Evolutionary conservation across 768 basidiomycete genomes (phyloP), one percentile per base, ranked within the genome.

Genomic region (Leccinum subgranulosum): DNA sequence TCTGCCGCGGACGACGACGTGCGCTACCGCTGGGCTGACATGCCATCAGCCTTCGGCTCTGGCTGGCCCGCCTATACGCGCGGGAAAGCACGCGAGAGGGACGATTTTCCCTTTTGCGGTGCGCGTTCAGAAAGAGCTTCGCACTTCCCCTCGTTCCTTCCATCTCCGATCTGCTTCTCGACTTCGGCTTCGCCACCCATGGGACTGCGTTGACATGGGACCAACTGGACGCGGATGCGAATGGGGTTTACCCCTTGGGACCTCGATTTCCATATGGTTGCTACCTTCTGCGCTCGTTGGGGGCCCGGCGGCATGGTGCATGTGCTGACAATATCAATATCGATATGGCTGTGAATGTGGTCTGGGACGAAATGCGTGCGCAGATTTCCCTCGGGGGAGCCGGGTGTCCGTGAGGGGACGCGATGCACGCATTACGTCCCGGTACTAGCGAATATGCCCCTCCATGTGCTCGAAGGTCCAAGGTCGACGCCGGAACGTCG

Each of bases 91-190:
- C 25, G 17, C 48, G 6, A 36, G 39, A 53, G 60, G n/a, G 60
- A 53, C 49, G 58, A 54, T 64, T 19, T 60, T 50, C 28, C 63
- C 60, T 9, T 62, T 65, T 63, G 39, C 27, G 53, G 47, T 3
- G 54, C 23, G 51, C 14, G 41, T 52, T 55, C 61, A 43, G 53
- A 50, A 59, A 59, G 43, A 51, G 60, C 54, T 56, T 63, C 54
- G 39, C 57, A 19, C 46, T 54, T 33, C 52, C 41, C 62, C 49
- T 60, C 17, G n/a, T 56, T 12, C 29, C 66, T 57, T 65, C 63
- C 60, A 58, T 62, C 58, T 65, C 63, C 56, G 66, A 68, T 68
- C 57, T 55, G 55, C 65, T 67, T 66, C 65, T 65, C 47, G 3
- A 27, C 60, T 65, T 65, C 64, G 55, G 1, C 39, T 63, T 65